A percentile compares a stretch with the other conserved stretches of the same genome.
These are phyloP conservation scores for Hygrocybe coccinea DNA, from an alignment of 768 basidiomycete species.

Conservation along the genomic window DNA sequence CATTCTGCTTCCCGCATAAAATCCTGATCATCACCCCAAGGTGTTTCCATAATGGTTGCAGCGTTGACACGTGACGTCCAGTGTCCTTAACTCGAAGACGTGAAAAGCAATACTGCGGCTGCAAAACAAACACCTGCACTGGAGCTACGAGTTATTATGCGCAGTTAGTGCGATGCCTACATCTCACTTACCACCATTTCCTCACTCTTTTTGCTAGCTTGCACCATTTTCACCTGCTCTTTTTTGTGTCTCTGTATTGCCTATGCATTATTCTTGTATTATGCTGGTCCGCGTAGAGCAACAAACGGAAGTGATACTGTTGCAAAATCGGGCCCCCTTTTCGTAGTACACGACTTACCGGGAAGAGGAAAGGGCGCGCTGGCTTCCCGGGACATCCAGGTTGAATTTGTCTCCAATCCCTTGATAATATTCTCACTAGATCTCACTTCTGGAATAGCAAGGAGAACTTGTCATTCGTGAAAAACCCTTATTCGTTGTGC, in stretches of 20 bases:
- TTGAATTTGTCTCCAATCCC: slow-evolving; percentile 16
- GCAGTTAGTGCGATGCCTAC: no score
- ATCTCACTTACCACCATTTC: no score
- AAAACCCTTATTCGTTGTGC: slow-evolving; percentile 50
- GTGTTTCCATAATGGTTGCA: slow-evolving; percentile 23
- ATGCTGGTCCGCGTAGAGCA: background rate
- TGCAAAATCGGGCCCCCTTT: slow-evolving; percentile 9
- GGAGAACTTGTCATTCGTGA: slow-evolving; percentile 57
- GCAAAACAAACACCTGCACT: background rate
- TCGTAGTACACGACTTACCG: slow-evolving; percentile 44
- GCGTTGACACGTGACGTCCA: no score
- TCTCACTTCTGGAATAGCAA: slow-evolving; percentile 34
- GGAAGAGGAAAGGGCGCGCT: slow-evolving; percentile 54
- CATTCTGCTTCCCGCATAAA: slow-evolving; percentile 51
- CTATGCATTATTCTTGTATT: slow-evolving; percentile 3
- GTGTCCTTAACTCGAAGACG: no score
- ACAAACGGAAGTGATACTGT: background rate
- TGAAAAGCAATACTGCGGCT: no score
- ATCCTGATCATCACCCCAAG: slow-evolving; percentile 52
- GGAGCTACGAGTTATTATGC: no score
- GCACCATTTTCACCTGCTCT: no score
- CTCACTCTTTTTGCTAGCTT: no score
- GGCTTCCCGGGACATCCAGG: slow-evolving; percentile 49
- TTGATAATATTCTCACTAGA: background rate
- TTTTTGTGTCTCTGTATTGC: slow-evolving; percentile 2